Conservation (phyloP, 139 green algal genomes). For the Picochlorum sp. region DNA sequence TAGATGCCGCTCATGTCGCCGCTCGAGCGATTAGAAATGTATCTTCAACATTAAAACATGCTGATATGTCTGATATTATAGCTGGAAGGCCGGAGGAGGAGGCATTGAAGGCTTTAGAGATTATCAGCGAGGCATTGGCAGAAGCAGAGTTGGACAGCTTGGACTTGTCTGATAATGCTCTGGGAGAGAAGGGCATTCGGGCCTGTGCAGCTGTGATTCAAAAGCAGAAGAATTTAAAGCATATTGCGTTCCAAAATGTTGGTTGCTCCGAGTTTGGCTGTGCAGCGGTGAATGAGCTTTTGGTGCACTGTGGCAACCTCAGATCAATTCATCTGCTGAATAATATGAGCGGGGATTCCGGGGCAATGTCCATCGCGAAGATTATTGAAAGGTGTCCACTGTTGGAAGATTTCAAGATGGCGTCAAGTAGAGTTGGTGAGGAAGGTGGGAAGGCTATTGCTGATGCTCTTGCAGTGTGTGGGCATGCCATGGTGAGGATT, state of each 20-base stretch:
- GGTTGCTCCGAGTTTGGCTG: slow-evolving; percentile 80
- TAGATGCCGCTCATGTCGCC: slow-evolving; percentile 68
- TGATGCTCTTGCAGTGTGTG: slow-evolving; percentile 35
- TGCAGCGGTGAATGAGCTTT: slow-evolving; percentile 66
- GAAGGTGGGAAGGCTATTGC: slow-evolving; percentile 61
- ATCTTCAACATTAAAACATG: slow-evolving; percentile 42
- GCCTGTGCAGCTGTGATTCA: slow-evolving; percentile 56
- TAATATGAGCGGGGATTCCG: slow-evolving; percentile 88
- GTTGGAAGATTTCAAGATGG: slow-evolving; percentile 72
- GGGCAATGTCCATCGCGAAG: slow-evolving; percentile 33
- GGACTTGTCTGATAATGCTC: slow-evolving; percentile 84
- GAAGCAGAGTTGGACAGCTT: slow-evolving; percentile 41
- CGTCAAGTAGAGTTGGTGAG: slow-evolving; percentile 67
- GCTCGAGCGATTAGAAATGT: slow-evolving; percentile 56
- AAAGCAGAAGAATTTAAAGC: slow-evolving; percentile 39
- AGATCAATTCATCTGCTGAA: slow-evolving; percentile 79
- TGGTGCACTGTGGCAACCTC: slow-evolving; percentile 33
- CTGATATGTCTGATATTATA: slow-evolving; percentile 86
- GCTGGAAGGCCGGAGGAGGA: slow-evolving; percentile 77
- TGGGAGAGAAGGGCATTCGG: slow-evolving; percentile 88
- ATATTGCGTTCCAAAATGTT: slow-evolving; percentile 76
- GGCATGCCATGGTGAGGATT: slow-evolving; percentile 28
- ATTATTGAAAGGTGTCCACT: slow-evolving; percentile 56
- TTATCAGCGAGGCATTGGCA: slow-evolving; percentile 50
- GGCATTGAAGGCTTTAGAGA: slow-evolving; percentile 65